Conservation (phyloP, 2,329 filamentous ascomycete genomes). For the Phialophora verrucosa region DNA sequence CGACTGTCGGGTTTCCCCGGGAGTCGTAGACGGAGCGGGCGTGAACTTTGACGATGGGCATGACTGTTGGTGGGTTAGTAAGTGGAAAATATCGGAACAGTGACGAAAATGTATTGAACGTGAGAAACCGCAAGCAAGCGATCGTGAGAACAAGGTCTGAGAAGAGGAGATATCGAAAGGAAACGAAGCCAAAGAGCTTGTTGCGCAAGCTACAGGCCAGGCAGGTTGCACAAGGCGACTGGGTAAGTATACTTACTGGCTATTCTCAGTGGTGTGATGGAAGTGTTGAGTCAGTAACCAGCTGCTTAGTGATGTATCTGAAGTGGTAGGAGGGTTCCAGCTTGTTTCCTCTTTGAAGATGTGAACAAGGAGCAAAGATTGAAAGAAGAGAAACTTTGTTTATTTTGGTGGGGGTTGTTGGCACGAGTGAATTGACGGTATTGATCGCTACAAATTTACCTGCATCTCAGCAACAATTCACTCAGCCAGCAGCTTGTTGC, state of each 20-base stretch:
- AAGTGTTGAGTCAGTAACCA: slow-evolving; percentile 26
- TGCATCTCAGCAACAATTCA: slow-evolving; percentile 19
- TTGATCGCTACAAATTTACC: slow-evolving; percentile 28
- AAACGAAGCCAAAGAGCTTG: slow-evolving; percentile 11
- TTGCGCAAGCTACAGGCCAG: slow-evolving; percentile 11
- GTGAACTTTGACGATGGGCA: slow-evolving; percentile 90
- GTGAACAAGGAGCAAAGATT: slow-evolving; percentile 14
- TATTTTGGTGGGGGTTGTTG: slow-evolving; percentile 35
- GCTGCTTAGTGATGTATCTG: slow-evolving; percentile 24
- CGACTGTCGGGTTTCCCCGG: slow-evolving; percentile 95
- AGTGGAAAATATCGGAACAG: slow-evolving; percentile 28
- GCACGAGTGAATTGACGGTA: slow-evolving; percentile 17
- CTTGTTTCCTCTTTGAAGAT: slow-evolving; percentile 4
- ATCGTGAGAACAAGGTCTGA: neutral
- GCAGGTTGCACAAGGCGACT: slow-evolving; percentile 8
- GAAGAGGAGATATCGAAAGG: slow-evolving; percentile 4
- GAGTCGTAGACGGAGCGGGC: slow-evolving; percentile 98
- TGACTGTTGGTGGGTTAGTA: slow-evolving; percentile 49
- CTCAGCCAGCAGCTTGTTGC: slow-evolving; percentile 15
- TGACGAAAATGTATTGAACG: slow-evolving; percentile 4
- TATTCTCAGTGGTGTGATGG: slow-evolving; percentile 29
- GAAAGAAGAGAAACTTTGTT: slow-evolving; percentile 32
- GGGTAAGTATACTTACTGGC: slow-evolving; percentile 26
- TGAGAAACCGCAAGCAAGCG: neutral
- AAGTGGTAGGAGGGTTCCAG: slow-evolving; percentile 8